Percentiles rank a stretch among this genome's conserved stretches.
These are phyloP conservation scores for Endocarpon pusillum DNA, from an alignment of 495 filamentous ascomycete genomes.

Conservation along the genomic window DNA sequence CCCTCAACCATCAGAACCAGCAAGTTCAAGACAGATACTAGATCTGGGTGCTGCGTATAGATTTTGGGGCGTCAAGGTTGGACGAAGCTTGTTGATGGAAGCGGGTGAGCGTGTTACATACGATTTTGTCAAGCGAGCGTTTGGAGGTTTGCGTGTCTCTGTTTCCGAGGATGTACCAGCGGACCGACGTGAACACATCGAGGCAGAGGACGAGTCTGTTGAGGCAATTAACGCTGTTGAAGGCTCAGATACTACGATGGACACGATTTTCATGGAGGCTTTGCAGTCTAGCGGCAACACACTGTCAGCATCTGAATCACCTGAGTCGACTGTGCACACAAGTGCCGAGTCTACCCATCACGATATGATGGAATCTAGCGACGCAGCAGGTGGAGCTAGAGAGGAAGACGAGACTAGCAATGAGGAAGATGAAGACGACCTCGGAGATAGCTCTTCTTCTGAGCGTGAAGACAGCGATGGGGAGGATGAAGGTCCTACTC, in stretches of 20 bases:
- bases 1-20: not conserved
- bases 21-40: conserved; percentile 5
- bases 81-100: conserved; percentile 42
- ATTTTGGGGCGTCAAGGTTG: conserved; percentile 48
- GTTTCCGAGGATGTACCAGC: conserved; percentile 23
- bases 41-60: conserved; percentile 25
- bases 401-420: conserved; percentile 17
- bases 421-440: conserved; percentile 18
- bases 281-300: not conserved
- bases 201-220: conserved; percentile 25
- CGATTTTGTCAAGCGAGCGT: conserved; percentile 42
- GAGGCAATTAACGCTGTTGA: conserved; percentile 15
- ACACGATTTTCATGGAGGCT: conserved; percentile 2
- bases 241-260: not conserved
- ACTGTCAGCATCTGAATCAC: not conserved
- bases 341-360: conserved; percentile 14
- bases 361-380: conserved; percentile 14
- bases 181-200: conserved; percentile 27
- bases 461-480: conserved; percentile 14
- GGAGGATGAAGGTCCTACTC: conserved; percentile 12
- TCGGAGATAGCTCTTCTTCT: conserved; percentile 10
- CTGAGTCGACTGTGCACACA: not conserved
- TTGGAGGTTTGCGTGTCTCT: conserved; percentile 35
- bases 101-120: conserved; percentile 40
- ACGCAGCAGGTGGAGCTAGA: conserved; percentile 17